phyloP scores from a whole-genome alignment of 176 grass and related monocot species.

The Lolium perenne region DNA sequence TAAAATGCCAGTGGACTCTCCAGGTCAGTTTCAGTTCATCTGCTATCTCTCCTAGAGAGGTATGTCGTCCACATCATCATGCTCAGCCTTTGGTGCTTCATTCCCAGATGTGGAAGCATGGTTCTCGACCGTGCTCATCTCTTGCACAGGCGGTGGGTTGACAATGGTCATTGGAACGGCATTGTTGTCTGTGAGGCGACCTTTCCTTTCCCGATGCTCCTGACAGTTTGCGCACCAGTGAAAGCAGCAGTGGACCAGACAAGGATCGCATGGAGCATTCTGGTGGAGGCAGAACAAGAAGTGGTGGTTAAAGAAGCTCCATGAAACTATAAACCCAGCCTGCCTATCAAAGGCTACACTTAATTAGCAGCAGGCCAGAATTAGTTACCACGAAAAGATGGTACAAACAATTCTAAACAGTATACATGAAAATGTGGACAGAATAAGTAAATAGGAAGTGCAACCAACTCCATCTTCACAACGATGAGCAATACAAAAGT shows the following conservation, averaged over 20 bases:
- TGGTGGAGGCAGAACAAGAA: slow-evolving; percentile 27
- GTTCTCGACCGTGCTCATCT: slow-evolving; percentile 53
- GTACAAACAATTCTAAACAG: neutral
- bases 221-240: slow-evolving; percentile 73
- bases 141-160: slow-evolving; percentile 62
- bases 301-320: neutral
- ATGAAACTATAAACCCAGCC: neutral
- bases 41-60: slow-evolving; percentile 39
- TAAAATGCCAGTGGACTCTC: neutral
- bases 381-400: neutral
- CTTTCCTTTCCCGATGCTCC: slow-evolving; percentile 74
- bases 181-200: slow-evolving; percentile 51
- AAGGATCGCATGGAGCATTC: slow-evolving; percentile 68
- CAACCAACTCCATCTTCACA: neutral
- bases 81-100: slow-evolving; percentile 35
- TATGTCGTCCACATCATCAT: slow-evolving; percentile 43
- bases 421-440: neutral
- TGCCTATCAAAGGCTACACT: neutral
- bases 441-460: slow-evolving; percentile 1
- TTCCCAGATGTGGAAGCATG: slow-evolving; percentile 8
- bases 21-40: slow-evolving; percentile 16
- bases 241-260: slow-evolving; percentile 67
- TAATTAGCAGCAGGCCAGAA: neutral
- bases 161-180: slow-evolving; percentile 48
- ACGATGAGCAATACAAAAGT: neutral